phyloP scores from a whole-genome alignment of 176 grass and related monocot genomes.

The Oryza brachyantha region DNA sequence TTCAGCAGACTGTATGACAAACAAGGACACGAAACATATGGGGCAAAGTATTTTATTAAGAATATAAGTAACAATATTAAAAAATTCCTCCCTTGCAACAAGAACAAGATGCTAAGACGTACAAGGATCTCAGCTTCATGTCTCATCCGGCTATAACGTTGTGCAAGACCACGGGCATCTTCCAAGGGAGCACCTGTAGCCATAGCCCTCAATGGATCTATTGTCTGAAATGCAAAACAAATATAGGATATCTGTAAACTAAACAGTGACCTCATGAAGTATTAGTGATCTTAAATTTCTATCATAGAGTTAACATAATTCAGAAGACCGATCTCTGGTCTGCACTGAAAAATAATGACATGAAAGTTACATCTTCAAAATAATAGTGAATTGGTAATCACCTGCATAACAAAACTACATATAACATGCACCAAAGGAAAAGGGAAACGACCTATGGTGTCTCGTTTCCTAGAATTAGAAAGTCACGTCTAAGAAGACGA shows the following conservation, averaged over 20 bases:
- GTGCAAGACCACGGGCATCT: slow-evolving; percentile 89
- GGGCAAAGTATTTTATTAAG: background rate
- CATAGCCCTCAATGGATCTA: slow-evolving; percentile 91
- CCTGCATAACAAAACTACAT: background rate
- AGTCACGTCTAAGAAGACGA: background rate
- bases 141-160: slow-evolving; percentile 98
- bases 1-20: slow-evolving; percentile 73
- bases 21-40: slow-evolving; percentile 7
- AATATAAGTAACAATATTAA: slow-evolving; percentile 15
- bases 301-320: background rate
- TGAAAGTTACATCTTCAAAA: background rate
- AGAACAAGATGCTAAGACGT: background rate
- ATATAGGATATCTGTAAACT: slow-evolving; percentile 18
- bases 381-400: background rate
- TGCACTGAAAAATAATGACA: slow-evolving; percentile 3
- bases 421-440: slow-evolving; percentile 1
- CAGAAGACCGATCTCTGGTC: slow-evolving; percentile 12
- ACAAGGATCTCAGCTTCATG: slow-evolving; percentile 91
- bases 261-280: slow-evolving; percentile 18
- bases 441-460: background rate
- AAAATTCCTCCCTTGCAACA: slow-evolving; percentile 9
- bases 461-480: background rate
- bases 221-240: slow-evolving; percentile 59
- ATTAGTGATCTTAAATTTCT: slow-evolving; percentile 5
- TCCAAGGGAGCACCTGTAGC: slow-evolving; percentile 65